Conservation (phyloP, 2,329 filamentous ascomycete species). For the Harringtonia aguacate region DNA sequence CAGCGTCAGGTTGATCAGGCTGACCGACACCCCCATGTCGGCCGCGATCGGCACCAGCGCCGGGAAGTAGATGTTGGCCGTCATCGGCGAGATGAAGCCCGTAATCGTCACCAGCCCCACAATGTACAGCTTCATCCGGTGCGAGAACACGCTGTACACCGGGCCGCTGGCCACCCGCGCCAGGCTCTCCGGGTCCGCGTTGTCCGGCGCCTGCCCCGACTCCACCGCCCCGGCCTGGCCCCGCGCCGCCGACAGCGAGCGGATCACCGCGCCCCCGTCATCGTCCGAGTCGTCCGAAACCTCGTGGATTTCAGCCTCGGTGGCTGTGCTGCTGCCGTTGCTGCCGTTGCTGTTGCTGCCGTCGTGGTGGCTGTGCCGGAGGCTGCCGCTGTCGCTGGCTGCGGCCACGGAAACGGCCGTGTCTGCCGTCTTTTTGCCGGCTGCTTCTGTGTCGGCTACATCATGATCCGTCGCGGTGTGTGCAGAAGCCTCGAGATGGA, state of each 20-base stretch:
- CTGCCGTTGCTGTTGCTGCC: too few relatives aligned
- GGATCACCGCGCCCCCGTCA: not conserved
- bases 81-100: slow-evolving; percentile 46
- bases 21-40: slow-evolving; percentile 26
- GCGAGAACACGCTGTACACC: slow-evolving; percentile 28
- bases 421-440: too few relatives aligned
- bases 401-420: too few relatives aligned
- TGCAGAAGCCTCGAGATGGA: too few relatives aligned
- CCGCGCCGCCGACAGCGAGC: not conserved
- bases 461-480: too few relatives aligned
- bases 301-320: too few relatives aligned
- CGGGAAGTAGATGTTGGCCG: slow-evolving; percentile 47
- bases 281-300: too few relatives aligned
- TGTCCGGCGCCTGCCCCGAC: not conserved
- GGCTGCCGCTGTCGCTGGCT: too few relatives aligned
- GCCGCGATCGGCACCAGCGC: slow-evolving; percentile 27
- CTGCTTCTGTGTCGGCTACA: too few relatives aligned
- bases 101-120: slow-evolving; percentile 39
- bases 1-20: slow-evolving; percentile 36
- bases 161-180: slow-evolving; percentile 26
- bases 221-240: not conserved
- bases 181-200: slow-evolving; percentile 21
- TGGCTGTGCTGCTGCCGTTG: too few relatives aligned
- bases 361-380: too few relatives aligned
- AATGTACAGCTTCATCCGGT: slow-evolving; percentile 37